These are phyloP conservation scores for Poronia punctata DNA, from an alignment of 495 filamentous ascomycete species.

Conservation along the genomic window DNA sequence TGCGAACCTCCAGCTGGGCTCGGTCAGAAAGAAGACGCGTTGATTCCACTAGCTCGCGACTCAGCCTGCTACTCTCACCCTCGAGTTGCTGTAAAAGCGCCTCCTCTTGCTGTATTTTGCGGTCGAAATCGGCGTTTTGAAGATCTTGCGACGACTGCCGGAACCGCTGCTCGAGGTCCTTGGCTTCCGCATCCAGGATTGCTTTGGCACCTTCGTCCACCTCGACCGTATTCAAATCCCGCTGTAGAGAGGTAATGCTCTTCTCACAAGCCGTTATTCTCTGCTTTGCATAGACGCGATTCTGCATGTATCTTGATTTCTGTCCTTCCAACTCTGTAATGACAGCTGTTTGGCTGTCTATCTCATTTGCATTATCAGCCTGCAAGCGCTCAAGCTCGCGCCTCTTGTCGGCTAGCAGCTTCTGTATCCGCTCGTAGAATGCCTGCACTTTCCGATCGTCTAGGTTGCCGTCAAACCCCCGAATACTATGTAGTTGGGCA, in stretches of 20 bases:
- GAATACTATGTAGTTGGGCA: conserved; percentile 71
- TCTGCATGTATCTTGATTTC: conserved; percentile 60
- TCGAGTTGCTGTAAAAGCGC: conserved; percentile 59
- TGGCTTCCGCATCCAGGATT: conserved; percentile 61
- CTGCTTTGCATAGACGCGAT: conserved; percentile 60
- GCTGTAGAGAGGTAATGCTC: conserved; percentile 54
- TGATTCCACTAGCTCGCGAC: conserved; percentile 69
- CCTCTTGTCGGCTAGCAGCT: conserved; percentile 68
- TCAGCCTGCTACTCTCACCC: conserved; percentile 57
- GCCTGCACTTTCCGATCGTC: conserved; percentile 63
- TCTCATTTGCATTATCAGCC: conserved; percentile 61
- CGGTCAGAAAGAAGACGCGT: conserved; percentile 70
- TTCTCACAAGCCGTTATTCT: conserved; percentile 64
- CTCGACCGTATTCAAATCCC: conserved; percentile 58
- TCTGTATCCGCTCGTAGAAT: conserved; percentile 74
- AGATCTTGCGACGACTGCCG: conserved; percentile 54
- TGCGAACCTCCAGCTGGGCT: conserved; percentile 70
- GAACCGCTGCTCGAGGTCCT: conserved; percentile 59
- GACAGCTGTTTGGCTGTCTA: conserved; percentile 55
- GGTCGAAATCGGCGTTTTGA: conserved; percentile 58
- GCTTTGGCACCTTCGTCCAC: conserved; percentile 79
- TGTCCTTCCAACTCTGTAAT: conserved; percentile 64
- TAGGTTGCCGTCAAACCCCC: conserved; percentile 73
- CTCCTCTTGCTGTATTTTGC: conserved; percentile 56
- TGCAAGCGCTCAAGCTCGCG: conserved; percentile 65